Base-by-base conservation (phyloP, 2,329 filamentous ascomycete species). In the Colletotrichum simmondsii region DNA sequence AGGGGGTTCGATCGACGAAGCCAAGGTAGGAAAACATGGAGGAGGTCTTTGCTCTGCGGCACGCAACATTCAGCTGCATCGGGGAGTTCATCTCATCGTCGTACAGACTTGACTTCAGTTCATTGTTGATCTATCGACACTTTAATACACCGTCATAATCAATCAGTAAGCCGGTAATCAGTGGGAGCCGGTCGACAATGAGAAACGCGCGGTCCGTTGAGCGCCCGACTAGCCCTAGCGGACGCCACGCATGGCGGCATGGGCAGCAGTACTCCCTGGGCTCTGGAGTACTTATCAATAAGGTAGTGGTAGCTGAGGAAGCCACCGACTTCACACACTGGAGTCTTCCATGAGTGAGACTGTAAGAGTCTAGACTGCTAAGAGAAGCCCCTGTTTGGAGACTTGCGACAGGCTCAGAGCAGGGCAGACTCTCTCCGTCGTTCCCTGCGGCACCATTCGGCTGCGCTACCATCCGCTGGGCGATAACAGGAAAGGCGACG, bases 401-500 rank as follows among this genome's bases (percentile, higher is more conserved):
- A 60, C 65, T 64, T 59, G 16, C 42, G 42, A n/a, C 42, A 49
- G 42, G 42, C 42, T 66, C 59, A 69, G 52, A 69, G 65, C n/a
- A 56, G 65, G 14, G 14, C 14, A 37, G 12, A 16, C 12, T 30
- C 24, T 65, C 58, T 54, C 54, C 65, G 60, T 37, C 37, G 14
- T 42, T 42, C 60, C 32, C 56, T 65, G 60, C 66, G 66, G 60
- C 70, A 70, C 42, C 70, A 30, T 54, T 65, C 70, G 70, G 70
- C 70, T 72, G 66, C 60, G 66, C 70, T 70, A 70, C 32, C 24
- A 65, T 72, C 70, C 71, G 71, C 60, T 30, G 61, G 28, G 28
- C 56, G 60, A 57, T 35, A 65, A 24, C 52, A 26, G 46, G 22
- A 42, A 30, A 58, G 49, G 64, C 22, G 56, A 67, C 37, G 14